A percentile compares a stretch with the other conserved stretches of the same genome.
phyloP scores from a whole-genome alignment of 108 stramenopile genomes.

The Cyclotella sp. region DNA sequence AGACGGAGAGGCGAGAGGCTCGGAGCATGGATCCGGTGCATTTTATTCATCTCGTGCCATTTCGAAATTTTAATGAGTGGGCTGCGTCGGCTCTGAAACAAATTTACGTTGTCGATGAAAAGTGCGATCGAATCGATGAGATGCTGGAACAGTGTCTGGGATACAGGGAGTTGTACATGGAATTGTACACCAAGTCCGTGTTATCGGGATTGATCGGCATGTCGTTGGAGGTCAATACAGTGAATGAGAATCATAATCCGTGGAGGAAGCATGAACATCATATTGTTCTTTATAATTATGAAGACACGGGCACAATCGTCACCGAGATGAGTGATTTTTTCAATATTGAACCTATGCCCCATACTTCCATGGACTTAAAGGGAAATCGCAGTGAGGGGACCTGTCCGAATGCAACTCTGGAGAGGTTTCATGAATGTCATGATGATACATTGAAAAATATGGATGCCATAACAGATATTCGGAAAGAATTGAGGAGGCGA shows the following conservation, averaged over 20 bases:
- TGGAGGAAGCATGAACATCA: conserved; percentile 33
- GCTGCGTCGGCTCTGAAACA: conserved; percentile 40
- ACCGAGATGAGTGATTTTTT: conserved; percentile 28
- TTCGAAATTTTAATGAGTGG: conserved; percentile 44
- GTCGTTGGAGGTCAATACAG: conserved; percentile 17
- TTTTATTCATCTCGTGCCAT: conserved; percentile 39
- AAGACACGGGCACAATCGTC: conserved; percentile 27
- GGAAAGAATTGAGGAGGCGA: conserved; percentile 19
- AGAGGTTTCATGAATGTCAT: conserved; percentile 43
- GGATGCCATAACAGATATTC: conserved; percentile 24
- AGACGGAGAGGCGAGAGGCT: conserved; percentile 1
- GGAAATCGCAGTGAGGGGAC: conserved; percentile 21
- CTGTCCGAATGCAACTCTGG: conserved; percentile 22
- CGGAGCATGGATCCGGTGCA: conserved; percentile 7
- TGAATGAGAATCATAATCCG: not conserved
- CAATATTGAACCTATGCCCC: conserved; percentile 20
- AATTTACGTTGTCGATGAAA: conserved; percentile 30
- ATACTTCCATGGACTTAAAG: conserved; percentile 16
- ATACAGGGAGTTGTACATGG: conserved; percentile 43
- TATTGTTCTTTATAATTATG: conserved; percentile 39
- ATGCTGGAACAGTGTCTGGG: conserved; percentile 39
- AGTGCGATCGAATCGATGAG: conserved; percentile 28
- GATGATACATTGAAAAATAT: conserved; percentile 20
- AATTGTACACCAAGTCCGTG: conserved; percentile 39
- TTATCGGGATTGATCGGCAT: conserved; percentile 30